Evolutionary conservation across 805 yeast genomes (phyloP), one percentile per base, ranked within the genome.

Genomic region (Cyberlindnera bimundalis): DNA sequence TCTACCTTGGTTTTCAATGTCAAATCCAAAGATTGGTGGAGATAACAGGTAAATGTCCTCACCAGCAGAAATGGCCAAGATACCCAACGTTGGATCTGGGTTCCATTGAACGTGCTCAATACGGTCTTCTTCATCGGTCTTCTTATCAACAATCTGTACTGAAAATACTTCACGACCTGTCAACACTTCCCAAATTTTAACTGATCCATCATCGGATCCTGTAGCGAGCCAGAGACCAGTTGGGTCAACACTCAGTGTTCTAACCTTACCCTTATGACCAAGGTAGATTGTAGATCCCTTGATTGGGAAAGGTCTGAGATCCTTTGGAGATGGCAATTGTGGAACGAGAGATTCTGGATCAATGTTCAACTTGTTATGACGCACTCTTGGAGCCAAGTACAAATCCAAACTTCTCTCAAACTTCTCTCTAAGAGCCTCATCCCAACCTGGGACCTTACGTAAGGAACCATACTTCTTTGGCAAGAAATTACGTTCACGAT

Each of bases 281-380:
- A 73, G 73, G 61, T 78, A 91, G 2, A 79, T 65, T 5, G 96
- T 89, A 3, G 97, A 84, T 52, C 93, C 80, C 58, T 80, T 78
- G 56, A 89, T 85, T 37, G 99, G 99, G 81, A 93, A 93, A 14
- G 99, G 99, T 64, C 95, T 79, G 55, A 93, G 73, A 64, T 93
- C 99, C 65, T 88, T 82, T 45, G 99, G 99, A 17, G 96, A 86
- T 29, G 99, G 99, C 52, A 93, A 75, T 57, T 93, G 96, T 10
- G 99, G 99, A 52, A 93, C 81, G 58, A 93, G 76, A 29, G 95
- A 84, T 51, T 93, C 98, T 7, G 99, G 98, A 56, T 93, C 98
- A 55, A 93, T 88, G 61, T 90, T 84, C 58, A 89, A 73, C 65
- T 89, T 89, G 62, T 86, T 83, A 55, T 81, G 87, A 58, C 96